These are phyloP conservation scores for Aspergillus fumigatiaffinis DNA, from an alignment of 2,329 filamentous ascomycete genomes.

Conservation along the genomic window DNA sequence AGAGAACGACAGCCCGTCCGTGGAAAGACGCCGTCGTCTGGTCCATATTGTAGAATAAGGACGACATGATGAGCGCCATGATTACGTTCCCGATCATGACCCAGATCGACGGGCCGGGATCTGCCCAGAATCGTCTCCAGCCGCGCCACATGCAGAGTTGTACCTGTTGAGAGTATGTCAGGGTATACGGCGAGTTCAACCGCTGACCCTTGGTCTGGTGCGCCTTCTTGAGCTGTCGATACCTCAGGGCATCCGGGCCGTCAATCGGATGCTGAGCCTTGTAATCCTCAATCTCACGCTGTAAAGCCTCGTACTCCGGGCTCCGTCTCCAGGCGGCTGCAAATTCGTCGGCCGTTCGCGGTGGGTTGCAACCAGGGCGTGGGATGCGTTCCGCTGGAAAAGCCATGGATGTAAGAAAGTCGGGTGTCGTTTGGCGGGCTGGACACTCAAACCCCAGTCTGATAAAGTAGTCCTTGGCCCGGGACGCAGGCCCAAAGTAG, in stretches of 20 bases:
- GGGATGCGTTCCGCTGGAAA: slow-evolving; percentile 58
- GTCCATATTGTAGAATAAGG: slow-evolving; percentile 75
- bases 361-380: slow-evolving; percentile 61
- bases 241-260: slow-evolving; percentile 26
- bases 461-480: slow-evolving; percentile 65
- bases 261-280: slow-evolving; percentile 41
- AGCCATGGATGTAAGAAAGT: slow-evolving; percentile 69
- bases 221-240: slow-evolving; percentile 33
- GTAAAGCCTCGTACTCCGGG: slow-evolving; percentile 40
- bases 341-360: slow-evolving; percentile 68
- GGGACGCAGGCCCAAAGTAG: slow-evolving; percentile 63
- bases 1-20: slow-evolving; percentile 72
- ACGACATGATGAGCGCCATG: slow-evolving; percentile 73
- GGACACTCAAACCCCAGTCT: slow-evolving; percentile 67
- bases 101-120: slow-evolving; percentile 69
- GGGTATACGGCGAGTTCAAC: slow-evolving; percentile 72
- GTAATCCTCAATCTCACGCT: slow-evolving; percentile 44
- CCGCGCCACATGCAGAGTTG: slow-evolving; percentile 76
- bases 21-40: slow-evolving; percentile 65
- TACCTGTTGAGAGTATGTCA: slow-evolving; percentile 73
- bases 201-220: slow-evolving; percentile 46
- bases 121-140: slow-evolving; percentile 70
- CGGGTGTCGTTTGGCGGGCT: slow-evolving; percentile 63
- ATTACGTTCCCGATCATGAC: slow-evolving; percentile 64
- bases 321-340: slow-evolving; percentile 55